phyloP scores from a whole-genome alignment of 1,284 basidiomycete genomes.

The Trichosporon ovoides region DNA sequence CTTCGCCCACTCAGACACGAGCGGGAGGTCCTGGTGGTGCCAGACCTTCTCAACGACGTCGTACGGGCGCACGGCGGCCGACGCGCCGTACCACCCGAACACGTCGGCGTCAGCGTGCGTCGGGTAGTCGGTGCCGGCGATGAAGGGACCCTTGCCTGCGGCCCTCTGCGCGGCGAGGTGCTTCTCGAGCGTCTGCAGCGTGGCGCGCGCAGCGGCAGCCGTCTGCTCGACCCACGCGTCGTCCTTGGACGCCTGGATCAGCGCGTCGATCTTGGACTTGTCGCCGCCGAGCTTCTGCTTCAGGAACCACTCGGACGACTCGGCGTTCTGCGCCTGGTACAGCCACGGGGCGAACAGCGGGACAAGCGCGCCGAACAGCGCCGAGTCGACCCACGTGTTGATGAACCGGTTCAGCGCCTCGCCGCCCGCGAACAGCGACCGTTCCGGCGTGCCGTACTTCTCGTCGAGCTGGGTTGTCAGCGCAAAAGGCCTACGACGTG shows the following conservation, averaged over 20 bases:
- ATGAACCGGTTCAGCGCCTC: conserved; percentile 29
- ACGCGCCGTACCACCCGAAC: conserved; percentile 17
- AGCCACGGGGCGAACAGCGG: conserved; percentile 20
- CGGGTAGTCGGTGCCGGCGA: conserved; percentile 12
- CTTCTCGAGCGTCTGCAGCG: background rate
- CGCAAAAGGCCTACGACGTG: background rate
- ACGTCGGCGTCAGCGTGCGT: conserved; percentile 17
- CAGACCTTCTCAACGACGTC: conserved; percentile 5
- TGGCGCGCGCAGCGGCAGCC: background rate
- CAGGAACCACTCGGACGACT: conserved; percentile 23
- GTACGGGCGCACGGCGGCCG: background rate
- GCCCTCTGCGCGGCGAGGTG: background rate
- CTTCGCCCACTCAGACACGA: conserved; percentile 7
- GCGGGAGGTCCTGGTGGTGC: conserved; percentile 13
- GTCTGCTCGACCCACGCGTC: conserved; percentile 9
- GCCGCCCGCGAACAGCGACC: conserved; percentile 27
- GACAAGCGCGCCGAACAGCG: conserved; percentile 21
- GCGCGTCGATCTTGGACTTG: conserved; percentile 9
- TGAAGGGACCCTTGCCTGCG: conserved; percentile 7
- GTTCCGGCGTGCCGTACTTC: conserved; percentile 23
- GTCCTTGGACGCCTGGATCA: background rate
- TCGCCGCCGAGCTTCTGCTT: conserved; percentile 22
- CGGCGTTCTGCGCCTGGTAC: conserved; percentile 10
- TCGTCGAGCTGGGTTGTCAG: conserved; percentile 28
- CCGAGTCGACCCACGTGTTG: conserved; percentile 26